Evolutionary conservation across 352 stramenopile genomes (phyloP), one percentile per base, ranked within the genome.

Genomic region (Globisporangium cederbergense): DNA sequence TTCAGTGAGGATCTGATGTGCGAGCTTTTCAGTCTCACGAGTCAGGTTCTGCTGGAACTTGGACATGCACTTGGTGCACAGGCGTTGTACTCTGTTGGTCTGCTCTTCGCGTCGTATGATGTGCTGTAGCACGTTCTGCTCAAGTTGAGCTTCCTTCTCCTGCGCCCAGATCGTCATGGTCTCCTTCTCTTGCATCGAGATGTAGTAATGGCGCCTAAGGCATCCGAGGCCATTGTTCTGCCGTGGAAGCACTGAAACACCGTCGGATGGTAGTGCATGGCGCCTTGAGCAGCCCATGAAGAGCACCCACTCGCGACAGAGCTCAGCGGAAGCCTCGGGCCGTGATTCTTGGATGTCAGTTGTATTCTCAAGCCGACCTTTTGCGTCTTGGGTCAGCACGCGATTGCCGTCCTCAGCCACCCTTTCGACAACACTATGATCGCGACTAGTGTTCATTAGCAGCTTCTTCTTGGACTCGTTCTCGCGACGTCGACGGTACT

Each of bases 221-320:
- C 86, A 94, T 0, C 76, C 83, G 2, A 90, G 67, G 2, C 78
- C 77, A 46, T 74, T 59, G 6, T 70, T 69, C 14, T 65, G 66
- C 28, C 45, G 61, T 3, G 51, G 56, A 30, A 52, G 49, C 1
- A 65, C 65, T 14, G 28, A 64, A 7, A 43, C 40, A 18, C 43
- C 34, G 60, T 30, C 28, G 4, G 3, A 14, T 20, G 28, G 36
- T 16, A 34, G 53, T 1, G 66, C 55, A 20, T 62, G 25, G 22
- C 64, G 58, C 28, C 65, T 76, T 4, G 75, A 83, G 57, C 86
- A 94, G 2, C 67, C 67, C 50, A 79, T 59, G 28, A 94, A 89
- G 1, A 92, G 50, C 0, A 92, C 78, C 86, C 86, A 94, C 61
- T 90, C 83, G 59, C 79, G 71, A 56, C 86, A 94, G 2, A 94